phyloP scores from a whole-genome alignment of 2,329 filamentous ascomycete genomes.

The Beauveria australis region DNA sequence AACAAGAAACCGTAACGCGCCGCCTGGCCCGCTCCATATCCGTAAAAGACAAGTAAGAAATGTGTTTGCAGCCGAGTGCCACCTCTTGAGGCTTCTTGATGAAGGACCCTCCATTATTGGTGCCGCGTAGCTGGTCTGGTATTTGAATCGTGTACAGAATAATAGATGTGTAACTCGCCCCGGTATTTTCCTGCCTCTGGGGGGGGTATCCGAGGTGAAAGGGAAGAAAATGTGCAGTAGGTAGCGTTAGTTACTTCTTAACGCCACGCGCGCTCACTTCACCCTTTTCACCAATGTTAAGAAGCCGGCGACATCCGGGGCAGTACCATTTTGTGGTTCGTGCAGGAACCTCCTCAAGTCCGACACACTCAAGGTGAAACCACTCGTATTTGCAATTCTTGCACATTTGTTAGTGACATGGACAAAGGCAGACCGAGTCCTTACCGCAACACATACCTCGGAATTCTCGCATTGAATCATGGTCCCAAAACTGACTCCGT shows the following conservation, averaged over 20 bases:
- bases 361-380: slow-evolving; percentile 77
- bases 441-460: slow-evolving; percentile 41
- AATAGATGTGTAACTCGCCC: not conserved
- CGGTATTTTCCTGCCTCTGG: no score
- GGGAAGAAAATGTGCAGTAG: not conserved
- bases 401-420: slow-evolving; percentile 15
- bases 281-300: slow-evolving; percentile 56
- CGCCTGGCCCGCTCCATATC: not conserved
- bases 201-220: not conserved
- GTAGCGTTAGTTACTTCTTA: slow-evolving; percentile 28
- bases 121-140: no score
- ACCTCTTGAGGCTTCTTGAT: not conserved
- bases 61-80: not conserved
- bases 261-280: slow-evolving; percentile 53
- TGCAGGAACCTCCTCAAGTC: slow-evolving; percentile 57
- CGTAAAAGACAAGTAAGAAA: not conserved
- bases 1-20: slow-evolving; percentile 3
- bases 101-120: no score
- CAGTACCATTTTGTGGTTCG: slow-evolving; percentile 80
- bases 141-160: no score
- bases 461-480: slow-evolving; percentile 81
- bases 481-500: slow-evolving; percentile 69
- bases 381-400: slow-evolving; percentile 72
- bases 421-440: not conserved
- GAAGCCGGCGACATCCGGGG: slow-evolving; percentile 59